phyloP scores from a whole-genome alignment of 2,329 filamentous ascomycete genomes.

The Fonsecaea erecta region DNA sequence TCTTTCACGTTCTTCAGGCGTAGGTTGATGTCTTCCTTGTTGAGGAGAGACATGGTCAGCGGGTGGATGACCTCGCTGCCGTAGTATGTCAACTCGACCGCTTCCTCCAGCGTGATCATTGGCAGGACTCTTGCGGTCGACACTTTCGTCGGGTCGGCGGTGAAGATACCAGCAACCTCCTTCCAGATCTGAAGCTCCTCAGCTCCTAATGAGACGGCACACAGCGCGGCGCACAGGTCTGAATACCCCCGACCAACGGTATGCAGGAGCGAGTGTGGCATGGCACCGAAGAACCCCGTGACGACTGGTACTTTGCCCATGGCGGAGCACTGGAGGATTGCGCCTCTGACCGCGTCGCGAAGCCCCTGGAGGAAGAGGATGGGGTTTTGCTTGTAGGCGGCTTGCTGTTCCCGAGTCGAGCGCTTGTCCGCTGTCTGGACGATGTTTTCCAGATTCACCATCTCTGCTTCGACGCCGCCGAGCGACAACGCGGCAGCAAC shows the following conservation, averaged over 20 bases:
- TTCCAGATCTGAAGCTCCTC: constrained; percentile 97
- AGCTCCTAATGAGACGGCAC: constrained; percentile 82
- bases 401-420: constrained; percentile 6
- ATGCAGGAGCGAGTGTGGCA: constrained; percentile 86
- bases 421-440: constrained; percentile 11
- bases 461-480: constrained; percentile 7
- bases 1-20: constrained; percentile 73
- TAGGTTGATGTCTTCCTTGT: constrained; percentile 66
- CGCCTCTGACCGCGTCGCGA: background rate
- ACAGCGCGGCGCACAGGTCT: constrained; percentile 89
- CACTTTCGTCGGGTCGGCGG: constrained; percentile 81
- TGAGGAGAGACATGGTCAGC: constrained; percentile 94
- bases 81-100: constrained; percentile 91
- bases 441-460: constrained; percentile 14
- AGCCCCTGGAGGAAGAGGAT: constrained; percentile 6
- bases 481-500: constrained; percentile 14
- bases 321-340: constrained; percentile 2
- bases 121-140: constrained; percentile 83
- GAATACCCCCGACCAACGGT: constrained; percentile 97
- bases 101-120: constrained; percentile 89
- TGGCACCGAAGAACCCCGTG: constrained; percentile 92
- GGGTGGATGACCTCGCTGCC: constrained; percentile 97
- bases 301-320: constrained; percentile 70
- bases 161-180: constrained; percentile 95
- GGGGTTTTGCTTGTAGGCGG: constrained; percentile 11